Evolutionary conservation across 805 yeast genomes (phyloP).

Genomic region (Candida takata): DNA sequence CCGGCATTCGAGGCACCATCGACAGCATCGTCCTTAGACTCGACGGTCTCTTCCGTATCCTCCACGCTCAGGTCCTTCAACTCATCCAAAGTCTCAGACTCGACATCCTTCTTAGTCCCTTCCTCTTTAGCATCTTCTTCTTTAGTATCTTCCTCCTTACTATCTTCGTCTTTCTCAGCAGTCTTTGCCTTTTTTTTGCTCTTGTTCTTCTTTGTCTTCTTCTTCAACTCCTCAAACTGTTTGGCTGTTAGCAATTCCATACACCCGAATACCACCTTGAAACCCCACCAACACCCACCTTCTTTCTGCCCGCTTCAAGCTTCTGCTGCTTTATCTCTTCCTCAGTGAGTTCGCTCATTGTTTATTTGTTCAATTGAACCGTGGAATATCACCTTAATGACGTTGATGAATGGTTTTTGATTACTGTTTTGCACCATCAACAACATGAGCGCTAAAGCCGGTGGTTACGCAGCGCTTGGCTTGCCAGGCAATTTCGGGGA

Average conservation of each 20-base stretch:
- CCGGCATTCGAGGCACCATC: too few relatives aligned
- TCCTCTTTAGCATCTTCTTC: constrained; percentile 23
- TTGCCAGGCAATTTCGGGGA: too few relatives aligned
- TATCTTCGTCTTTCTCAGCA: background rate
- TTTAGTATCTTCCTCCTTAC: constrained; percentile 53
- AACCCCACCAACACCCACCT: constrained; percentile 36
- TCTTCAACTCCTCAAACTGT: constrained; percentile 60
- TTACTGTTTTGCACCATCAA: too few relatives aligned
- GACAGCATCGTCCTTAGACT: background rate
- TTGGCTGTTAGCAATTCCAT: background rate
- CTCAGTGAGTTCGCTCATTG: constrained; percentile 23
- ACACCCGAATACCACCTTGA: background rate
- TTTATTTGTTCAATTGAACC: too few relatives aligned
- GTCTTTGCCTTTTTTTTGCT: constrained; percentile 10
- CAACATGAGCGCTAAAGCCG: too few relatives aligned
- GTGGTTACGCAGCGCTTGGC: too few relatives aligned
- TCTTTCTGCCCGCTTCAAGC: constrained; percentile 68
- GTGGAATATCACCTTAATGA: too few relatives aligned
- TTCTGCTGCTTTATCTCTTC: constrained; percentile 46
- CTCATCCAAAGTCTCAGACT: constrained; percentile 1
- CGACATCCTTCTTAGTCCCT: constrained; percentile 7
- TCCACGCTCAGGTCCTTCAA: constrained; percentile 1
- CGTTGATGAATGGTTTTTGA: too few relatives aligned
- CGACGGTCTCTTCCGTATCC: constrained; percentile 5
- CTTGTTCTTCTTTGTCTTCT: constrained; percentile 43